Conservation (phyloP, 495 filamentous ascomycete genomes). For the Penicillium bialowiezense region DNA sequence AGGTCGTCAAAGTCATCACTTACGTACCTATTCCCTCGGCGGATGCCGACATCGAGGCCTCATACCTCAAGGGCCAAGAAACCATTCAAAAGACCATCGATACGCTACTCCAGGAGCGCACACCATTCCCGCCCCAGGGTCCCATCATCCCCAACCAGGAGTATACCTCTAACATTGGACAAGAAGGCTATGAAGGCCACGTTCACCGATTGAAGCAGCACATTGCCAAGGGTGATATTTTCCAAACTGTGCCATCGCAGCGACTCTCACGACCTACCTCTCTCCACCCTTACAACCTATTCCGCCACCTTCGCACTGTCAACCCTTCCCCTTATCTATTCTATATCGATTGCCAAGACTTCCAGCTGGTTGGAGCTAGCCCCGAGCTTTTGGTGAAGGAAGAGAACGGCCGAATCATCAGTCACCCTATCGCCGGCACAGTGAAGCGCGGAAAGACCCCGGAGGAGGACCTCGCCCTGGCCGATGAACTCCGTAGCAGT, state of each 20-base stretch:
- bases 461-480: slow-evolving; percentile 77
- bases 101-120: slow-evolving; percentile 66
- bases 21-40: slow-evolving; percentile 61
- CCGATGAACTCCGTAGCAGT: slow-evolving; percentile 70
- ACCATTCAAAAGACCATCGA: slow-evolving; percentile 64
- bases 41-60: slow-evolving; percentile 49
- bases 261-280: slow-evolving; percentile 83
- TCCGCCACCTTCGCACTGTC: slow-evolving; percentile 89
- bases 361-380: slow-evolving; percentile 92
- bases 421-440: slow-evolving; percentile 95
- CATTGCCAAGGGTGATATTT: slow-evolving; percentile 88
- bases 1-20: slow-evolving; percentile 86
- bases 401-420: slow-evolving; percentile 85
- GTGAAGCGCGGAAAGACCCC: slow-evolving; percentile 79
- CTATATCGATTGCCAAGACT: slow-evolving; percentile 85
- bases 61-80: slow-evolving; percentile 62
- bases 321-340: slow-evolving; percentile 97
- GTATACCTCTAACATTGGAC: slow-evolving; percentile 93
- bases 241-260: slow-evolving; percentile 95
- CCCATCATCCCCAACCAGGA: slow-evolving; percentile 69
- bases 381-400: slow-evolving; percentile 92
- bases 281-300: slow-evolving; percentile 97
- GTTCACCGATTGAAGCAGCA: slow-evolving; percentile 80
- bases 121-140: slow-evolving; percentile 71
- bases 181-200: slow-evolving; percentile 79